Base-by-base conservation (phyloP, 306 rosid species). In the Trifolium fragiferum region DNA sequence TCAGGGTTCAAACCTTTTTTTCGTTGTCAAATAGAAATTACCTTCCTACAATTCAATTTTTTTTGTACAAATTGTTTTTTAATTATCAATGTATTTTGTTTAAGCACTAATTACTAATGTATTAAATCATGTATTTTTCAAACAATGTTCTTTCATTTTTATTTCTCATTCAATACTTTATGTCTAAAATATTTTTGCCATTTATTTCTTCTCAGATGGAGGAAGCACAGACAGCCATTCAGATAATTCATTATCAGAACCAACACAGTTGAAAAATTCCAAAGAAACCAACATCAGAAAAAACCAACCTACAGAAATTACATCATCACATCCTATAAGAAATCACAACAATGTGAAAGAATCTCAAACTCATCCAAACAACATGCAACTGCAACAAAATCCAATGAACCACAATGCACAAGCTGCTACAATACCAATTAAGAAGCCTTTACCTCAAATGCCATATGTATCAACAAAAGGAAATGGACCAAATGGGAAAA, bases 401-500 rank as follows among this genome's bases (percentile, higher is more conserved):
- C 60, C 72, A 25, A 15, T 77, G 10, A 46, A 16, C 57, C 68
- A 23, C 46, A 79, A 76, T 8, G 51, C 74, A 76, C 78, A 75
- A 54, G 6, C 33, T 30, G 13, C 79, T 33, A 58, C 77, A 47
- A 15, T 33, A 27, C 66, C 68, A 46, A 16, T 25, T 33, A 15
- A 66, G 10, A 82, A 77, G 32, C 73, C 75, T 41, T 18, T 44
- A 14, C 69, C 87, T 6, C 84, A 82, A 72, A 92, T 92, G 96
- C 96, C 98, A 0, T 87, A 81, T 18, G 98, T 92, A 2, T 86
- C 91, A 0, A 79, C 98, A 0, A 92, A 85, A 0, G 98, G 98
- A 13, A 40, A 83, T 0, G 89, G 93, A 6, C 93, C 95, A 1
- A 77, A 88, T 38, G 96, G 98, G 70, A 90, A 70, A 78, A 89